Percentiles rank a stretch among this genome's conserved stretches.
These are phyloP conservation scores for Serendipita indica DNA, from an alignment of 768 basidiomycete genomes.

Conservation along the genomic window DNA sequence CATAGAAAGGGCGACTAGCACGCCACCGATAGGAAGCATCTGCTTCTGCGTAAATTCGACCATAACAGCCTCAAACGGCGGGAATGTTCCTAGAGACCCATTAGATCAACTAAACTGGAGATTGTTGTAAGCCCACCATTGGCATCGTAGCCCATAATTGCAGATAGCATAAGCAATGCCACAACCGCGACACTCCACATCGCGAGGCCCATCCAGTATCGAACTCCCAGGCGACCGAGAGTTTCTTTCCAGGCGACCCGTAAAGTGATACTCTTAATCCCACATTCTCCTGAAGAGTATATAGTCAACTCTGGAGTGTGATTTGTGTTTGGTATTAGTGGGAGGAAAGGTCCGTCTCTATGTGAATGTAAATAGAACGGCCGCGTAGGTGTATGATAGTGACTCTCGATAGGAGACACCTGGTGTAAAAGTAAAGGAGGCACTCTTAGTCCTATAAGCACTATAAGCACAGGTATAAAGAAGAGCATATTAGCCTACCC, in stretches of 20 bases:
- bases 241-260: conserved; percentile 56
- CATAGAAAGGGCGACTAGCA: conserved; percentile 28
- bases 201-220: conserved; percentile 59
- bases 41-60: not conserved
- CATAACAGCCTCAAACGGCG: not conserved
- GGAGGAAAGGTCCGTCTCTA: conserved; percentile 44
- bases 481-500: conserved; percentile 16
- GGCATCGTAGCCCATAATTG: conserved; percentile 27
- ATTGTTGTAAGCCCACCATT: conserved; percentile 19
- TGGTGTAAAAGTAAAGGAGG: conserved; percentile 53
- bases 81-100: not conserved
- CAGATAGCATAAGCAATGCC: conserved; percentile 36
- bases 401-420: conserved; percentile 44
- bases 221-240: conserved; percentile 49
- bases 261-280: conserved; percentile 31
- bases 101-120: not conserved
- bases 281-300: conserved; percentile 46
- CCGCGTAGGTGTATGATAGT: conserved; percentile 40
- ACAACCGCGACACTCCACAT: conserved; percentile 67
- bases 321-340: conserved; percentile 14
- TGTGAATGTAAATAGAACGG: conserved; percentile 49
- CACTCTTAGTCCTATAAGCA: conserved; percentile 29
- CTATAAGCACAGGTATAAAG: conserved; percentile 6
- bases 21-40: not conserved
- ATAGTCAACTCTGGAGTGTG: conserved; percentile 40